Base-by-base conservation (phyloP, 108 stramenopile genomes). In the Pseudonitzschia multiseries region DNA sequence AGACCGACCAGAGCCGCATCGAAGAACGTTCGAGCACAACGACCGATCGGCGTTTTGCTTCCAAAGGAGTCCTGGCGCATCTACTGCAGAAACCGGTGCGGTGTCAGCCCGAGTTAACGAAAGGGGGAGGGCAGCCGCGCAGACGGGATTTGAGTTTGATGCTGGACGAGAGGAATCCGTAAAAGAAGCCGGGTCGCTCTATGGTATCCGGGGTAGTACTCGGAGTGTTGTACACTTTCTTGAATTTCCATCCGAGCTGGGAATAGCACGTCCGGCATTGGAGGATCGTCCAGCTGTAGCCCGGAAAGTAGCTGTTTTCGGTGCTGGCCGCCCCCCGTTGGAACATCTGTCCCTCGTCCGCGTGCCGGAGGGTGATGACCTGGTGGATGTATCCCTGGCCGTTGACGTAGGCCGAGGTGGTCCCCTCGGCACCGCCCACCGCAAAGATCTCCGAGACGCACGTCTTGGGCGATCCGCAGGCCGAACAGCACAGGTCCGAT, bases 231-330 rank as follows among this genome's bases (percentile, higher is more conserved):
- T n/a, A n/a, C 13, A 82, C 78, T 51, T 59, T 71, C 54, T 69
- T 60, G 77, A 95, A 95, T 73, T 88, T 92, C 93, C 93, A 95
- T 48, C 93, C 93, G n/a, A 95, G 64, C 54, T 88, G 79, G 17
- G 73, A 67, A n/a, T 43, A 67, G 68, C 93, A 95, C 6, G 68
- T 54, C 12, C 53, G 29, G 53, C 93, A 95, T 56, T 80, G 73
- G 9, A 86, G 70, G 28, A 95, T 87, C 9, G 76, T 80, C 91
- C 91, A 95, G 27, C 79, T 62, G 65, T 89, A 95, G 4, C 93
- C 93, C 36, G 89, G 89, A 69, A 95, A 95, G 43, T 79, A 81
- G 69, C 62, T 79, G 26, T 94, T 87, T 65, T 82, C 87, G 0
- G 90, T 91, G 59, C 87, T 80, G 27, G 87, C 70, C 4, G n/a